These are phyloP conservation scores for Aspergillus ostianus DNA, from an alignment of 495 filamentous ascomycete species.

Conservation along the genomic window DNA sequence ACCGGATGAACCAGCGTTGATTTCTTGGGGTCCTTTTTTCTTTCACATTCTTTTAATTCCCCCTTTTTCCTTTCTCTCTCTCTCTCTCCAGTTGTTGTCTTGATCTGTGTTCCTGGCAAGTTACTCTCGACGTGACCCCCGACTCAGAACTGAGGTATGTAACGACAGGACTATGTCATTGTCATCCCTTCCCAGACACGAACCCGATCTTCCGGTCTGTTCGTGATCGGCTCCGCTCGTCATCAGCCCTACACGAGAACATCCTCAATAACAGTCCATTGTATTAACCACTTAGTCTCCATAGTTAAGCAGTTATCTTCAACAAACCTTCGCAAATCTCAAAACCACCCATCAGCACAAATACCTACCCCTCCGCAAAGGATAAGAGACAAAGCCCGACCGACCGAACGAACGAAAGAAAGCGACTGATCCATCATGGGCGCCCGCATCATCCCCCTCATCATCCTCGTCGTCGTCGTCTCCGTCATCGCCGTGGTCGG, in stretches of 20 bases:
- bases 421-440: conserved; percentile 8
- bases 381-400: not conserved
- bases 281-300: too few species aligned
- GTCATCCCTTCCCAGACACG: not conserved
- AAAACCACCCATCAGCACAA: not conserved
- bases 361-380: too few species aligned
- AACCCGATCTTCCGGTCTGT: not conserved
- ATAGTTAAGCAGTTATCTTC: too few species aligned
- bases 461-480: conserved; percentile 69
- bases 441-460: conserved; percentile 63
- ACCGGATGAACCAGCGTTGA: too few species aligned
- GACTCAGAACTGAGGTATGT: too few species aligned
- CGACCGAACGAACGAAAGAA: not conserved
- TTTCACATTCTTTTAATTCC: not conserved
- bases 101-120: not conserved
- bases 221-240: not conserved
- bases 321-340: not conserved
- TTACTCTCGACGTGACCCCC: not conserved
- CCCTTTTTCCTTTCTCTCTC: too few species aligned
- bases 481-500: conserved; percentile 60
- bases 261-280: too few species aligned
- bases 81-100: too few species aligned
- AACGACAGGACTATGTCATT: not conserved
- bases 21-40: not conserved
- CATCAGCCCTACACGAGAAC: not conserved